Evolutionary conservation across 2,329 filamentous ascomycete species (phyloP).

Genomic region (Fusarium sp.): DNA sequence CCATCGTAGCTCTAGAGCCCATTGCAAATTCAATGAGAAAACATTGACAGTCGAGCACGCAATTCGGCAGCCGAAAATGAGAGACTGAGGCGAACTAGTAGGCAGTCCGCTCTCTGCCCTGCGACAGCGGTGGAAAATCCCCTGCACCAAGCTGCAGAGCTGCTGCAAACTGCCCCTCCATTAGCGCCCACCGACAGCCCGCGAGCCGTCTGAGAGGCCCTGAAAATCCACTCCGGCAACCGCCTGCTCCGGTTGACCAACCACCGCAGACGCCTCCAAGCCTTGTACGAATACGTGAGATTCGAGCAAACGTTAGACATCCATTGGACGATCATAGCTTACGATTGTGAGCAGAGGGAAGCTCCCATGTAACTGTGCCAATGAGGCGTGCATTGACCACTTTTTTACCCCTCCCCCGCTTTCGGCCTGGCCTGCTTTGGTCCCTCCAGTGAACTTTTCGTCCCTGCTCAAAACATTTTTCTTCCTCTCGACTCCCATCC

Average conservation of each 20-base stretch:
- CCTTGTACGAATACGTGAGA: conserved; percentile 43
- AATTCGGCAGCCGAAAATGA: conserved; percentile 45
- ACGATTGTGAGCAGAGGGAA: conserved; percentile 15
- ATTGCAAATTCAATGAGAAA: conserved; percentile 34
- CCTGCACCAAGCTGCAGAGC: conserved; percentile 33
- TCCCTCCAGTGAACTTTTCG: conserved; percentile 42
- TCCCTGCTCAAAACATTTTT: conserved; percentile 33
- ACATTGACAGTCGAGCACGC: conserved; percentile 40
- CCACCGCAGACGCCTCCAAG: conserved; percentile 17
- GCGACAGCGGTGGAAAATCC: conserved; percentile 36
- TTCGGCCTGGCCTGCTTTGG: conserved; percentile 45
- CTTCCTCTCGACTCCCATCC: conserved; percentile 37
- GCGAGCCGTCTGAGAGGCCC: conserved; percentile 34
- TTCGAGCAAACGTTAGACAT: conserved; percentile 19
- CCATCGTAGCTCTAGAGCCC: conserved; percentile 25
- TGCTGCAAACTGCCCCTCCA: conserved; percentile 41
- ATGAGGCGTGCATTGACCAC: conserved; percentile 28
- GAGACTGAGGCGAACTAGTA: conserved; percentile 31
- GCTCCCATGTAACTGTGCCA: conserved; percentile 17
- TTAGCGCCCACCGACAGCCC: conserved; percentile 45
- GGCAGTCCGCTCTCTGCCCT: conserved; percentile 23
- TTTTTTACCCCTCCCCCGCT: conserved; percentile 52
- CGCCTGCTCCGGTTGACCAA: conserved; percentile 36
- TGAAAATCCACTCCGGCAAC: conserved; percentile 44
- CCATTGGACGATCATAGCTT: neutral